These are phyloP conservation scores for Colletotrichum theobromicola DNA, from an alignment of 2,329 filamentous ascomycete species.

Conservation along the genomic window DNA sequence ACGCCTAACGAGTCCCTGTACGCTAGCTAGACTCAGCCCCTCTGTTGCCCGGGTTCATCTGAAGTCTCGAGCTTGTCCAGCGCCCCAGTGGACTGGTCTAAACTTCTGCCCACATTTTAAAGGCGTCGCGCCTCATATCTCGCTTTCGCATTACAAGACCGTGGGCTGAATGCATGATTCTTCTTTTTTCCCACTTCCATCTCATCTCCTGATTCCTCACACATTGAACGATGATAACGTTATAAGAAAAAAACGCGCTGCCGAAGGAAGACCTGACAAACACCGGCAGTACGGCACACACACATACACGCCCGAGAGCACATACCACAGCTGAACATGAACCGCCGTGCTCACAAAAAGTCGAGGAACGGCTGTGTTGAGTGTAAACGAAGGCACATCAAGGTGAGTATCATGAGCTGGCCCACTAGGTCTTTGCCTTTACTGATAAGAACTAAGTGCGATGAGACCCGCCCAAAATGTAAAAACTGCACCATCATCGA, in stretches of 20 bases:
- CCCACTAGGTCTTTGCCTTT: background rate
- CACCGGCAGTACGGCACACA: background rate
- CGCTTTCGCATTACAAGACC: background rate
- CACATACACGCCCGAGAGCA: background rate
- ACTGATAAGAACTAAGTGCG: conserved; percentile 26
- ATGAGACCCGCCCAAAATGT: conserved; percentile 32
- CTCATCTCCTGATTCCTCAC: background rate
- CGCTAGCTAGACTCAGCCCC: background rate
- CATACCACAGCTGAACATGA: background rate
- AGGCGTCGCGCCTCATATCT: background rate
- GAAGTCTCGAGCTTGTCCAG: background rate
- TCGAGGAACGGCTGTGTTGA: conserved; percentile 33
- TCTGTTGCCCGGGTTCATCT: background rate
- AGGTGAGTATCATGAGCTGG: conserved; percentile 23
- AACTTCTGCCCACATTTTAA: background rate
- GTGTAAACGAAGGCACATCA: conserved; percentile 37
- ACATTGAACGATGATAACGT: background rate
- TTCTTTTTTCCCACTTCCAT: background rate
- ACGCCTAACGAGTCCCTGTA: background rate
- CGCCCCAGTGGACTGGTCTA: background rate
- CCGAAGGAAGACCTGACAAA: background rate
- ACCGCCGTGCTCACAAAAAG: conserved; percentile 31
- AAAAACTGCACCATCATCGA: conserved; percentile 31
- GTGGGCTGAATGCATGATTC: background rate
- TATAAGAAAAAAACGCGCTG: background rate